Evolutionary conservation across 108 stramenopile species (phyloP).

Genomic region (Pseudonitzschia multiseries): DNA sequence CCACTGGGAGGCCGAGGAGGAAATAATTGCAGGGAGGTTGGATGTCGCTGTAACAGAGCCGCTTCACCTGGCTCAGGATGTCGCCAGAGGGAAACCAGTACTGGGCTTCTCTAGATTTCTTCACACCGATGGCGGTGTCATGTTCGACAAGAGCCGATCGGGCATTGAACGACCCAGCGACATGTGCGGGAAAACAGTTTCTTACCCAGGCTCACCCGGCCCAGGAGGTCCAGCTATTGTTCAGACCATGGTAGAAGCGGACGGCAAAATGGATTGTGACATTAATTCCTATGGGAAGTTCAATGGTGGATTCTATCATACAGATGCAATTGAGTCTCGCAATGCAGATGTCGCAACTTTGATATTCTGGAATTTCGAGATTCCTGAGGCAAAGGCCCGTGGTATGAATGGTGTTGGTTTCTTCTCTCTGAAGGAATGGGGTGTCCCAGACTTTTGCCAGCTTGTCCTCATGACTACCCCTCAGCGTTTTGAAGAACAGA

Average conservation of each 20-base stretch:
- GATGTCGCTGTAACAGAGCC: constrained; percentile 61
- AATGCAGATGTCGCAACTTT: constrained; percentile 58
- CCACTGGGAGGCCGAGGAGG: constrained; percentile 65
- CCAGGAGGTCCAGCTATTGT: constrained; percentile 65
- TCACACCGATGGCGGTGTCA: constrained; percentile 58
- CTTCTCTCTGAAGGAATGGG: constrained; percentile 61
- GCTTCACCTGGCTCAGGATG: constrained; percentile 54
- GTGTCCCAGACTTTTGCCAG: constrained; percentile 64
- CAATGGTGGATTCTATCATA: constrained; percentile 60
- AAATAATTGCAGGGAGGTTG: constrained; percentile 48
- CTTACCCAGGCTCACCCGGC: constrained; percentile 51
- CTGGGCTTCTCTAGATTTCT: constrained; percentile 55
- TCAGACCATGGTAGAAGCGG: constrained; percentile 59
- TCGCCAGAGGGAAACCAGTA: constrained; percentile 44
- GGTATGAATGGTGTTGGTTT: constrained; percentile 39
- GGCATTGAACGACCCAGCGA: constrained; percentile 44
- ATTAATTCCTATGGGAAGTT: constrained; percentile 46
- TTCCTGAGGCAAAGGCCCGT: constrained; percentile 41
- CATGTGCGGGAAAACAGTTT: constrained; percentile 56
- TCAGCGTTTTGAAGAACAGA: constrained; percentile 17
- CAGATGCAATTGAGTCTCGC: constrained; percentile 40
- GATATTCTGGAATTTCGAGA: constrained; percentile 63
- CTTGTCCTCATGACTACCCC: constrained; percentile 58
- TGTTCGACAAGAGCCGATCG: constrained; percentile 34
- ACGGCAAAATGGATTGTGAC: constrained; percentile 47